Base-by-base conservation (phyloP, 257 asterid genomes). In the Haberlea rhodopensis region DNA sequence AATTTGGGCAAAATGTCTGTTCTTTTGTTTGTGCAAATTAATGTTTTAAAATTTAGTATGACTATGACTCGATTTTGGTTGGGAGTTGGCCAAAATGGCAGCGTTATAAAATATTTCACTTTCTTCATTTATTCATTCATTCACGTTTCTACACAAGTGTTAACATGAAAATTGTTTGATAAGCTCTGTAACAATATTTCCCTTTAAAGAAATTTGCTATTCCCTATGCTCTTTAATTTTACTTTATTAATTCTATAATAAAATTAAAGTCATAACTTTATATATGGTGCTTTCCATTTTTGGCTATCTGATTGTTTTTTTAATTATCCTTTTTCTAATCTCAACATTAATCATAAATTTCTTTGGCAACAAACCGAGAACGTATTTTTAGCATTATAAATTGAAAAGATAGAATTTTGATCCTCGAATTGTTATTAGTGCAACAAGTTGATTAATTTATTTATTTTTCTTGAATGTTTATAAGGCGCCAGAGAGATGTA, bases 81-180 rank as follows among this genome's bases (percentile, higher is more conserved):
- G 16, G 6, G 6, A 32, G 49, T 6, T 55, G 65, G 6, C 19
- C 71, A 18, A 59, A 48, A 4, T 57, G 19, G 19, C 52, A 32
- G 60, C 53, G 55, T 59, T 20, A 8, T 13, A n/a, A 25, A 53
- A 65, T 53, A 28, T 43, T 67, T 73, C 71, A 16, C 60, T 70
- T 69, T 77, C 79, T 8, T 56, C 65, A 53, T 66, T 67, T 54
- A 72, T 58, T 67, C 70, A 69, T 23, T 62, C 76, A 79, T 65
- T 60, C 48, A 65, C 55, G 34, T 53, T 70, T n/a, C n/a, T n/a
- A n/a, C n/a, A n/a, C n/a, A n/a, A n/a, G n/a, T n/a, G n/a, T n/a
- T n/a, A n/a, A n/a, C n/a, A n/a, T n/a, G n/a, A n/a, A n/a, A n/a
- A n/a, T n/a, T n/a, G n/a, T n/a, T n/a, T n/a, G n/a, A n/a, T n/a